Evolutionary conservation across 2,329 filamentous ascomycete genomes (phyloP), one percentile per base, ranked within the genome.

Genomic region (Botrytis fabae): DNA sequence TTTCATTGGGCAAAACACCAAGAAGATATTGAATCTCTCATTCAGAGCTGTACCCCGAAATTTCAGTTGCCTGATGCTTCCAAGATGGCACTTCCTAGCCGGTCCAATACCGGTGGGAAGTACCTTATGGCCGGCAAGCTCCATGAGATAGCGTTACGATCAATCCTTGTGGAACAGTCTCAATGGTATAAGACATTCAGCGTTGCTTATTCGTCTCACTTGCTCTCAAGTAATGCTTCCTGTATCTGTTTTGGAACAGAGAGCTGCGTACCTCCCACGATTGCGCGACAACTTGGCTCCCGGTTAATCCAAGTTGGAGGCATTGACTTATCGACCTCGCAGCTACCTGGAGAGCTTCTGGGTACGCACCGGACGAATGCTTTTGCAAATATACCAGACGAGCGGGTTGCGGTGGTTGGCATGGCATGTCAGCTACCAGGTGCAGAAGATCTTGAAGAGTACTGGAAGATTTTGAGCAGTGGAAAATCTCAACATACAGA

Each of bases 391-490:
- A 12, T 62, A 25, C 40, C 65, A 69, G 32, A 57, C 22, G 48
- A 69, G 25, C n/a, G 22, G 28, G 80, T 83, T n/a, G 82, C 81
- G 2, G 76, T 83, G 22, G 74, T 82, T 14, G 81, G 81, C 6
- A 82, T 82, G 81, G 75, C 81, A 3, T 78, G 80, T 42, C 74
- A 79, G 1, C 78, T 82, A 14, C 77, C 81, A 1, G 80, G 80
- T 3, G 80, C 80, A 0, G 77, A 80, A 18, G 73, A 77, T 14
- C 48, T 81, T 5, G 90, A 93, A 73, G 87, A 88, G 72, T 88
- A 94, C 54, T 94, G 92, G 92, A 89, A 93, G 74, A 84, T 94
- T 14, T 85, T 94, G 32, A 87, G 89, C 79, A 90, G 91, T 81
- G 92, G 92, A 20, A 86, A 93, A 18, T 92, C 93, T 79, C 91